Percentiles rank a stretch among this genome's conserved stretches.
Evolutionary conservation across 352 stramenopile genomes (phyloP).

Genomic region (Pythium chondricola): DNA sequence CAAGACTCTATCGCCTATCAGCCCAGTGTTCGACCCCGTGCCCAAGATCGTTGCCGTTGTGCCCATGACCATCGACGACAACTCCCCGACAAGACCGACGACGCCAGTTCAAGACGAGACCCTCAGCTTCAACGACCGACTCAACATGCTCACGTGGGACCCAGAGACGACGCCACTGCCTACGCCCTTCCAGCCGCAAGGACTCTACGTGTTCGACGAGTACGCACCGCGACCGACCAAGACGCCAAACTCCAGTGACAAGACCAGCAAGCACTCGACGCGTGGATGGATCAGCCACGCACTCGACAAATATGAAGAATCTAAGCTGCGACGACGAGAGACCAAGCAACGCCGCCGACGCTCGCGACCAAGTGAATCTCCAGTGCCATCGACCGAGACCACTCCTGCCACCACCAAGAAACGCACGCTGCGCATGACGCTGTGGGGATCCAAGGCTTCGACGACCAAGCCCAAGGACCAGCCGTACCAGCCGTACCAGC

Average conservation of each 20-base stretch:
- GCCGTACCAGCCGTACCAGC: constrained; percentile 21
- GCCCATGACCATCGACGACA: constrained; percentile 17
- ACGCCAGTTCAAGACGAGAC: not conserved
- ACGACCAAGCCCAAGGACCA: constrained; percentile 9
- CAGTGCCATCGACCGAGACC: not conserved
- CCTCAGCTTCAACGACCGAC: constrained; percentile 32
- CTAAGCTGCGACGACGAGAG: constrained; percentile 20
- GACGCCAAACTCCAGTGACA: not conserved
- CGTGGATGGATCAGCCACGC: constrained; percentile 18
- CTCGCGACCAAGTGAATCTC: not conserved
- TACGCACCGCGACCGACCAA: constrained; percentile 16
- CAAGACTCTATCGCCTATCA: not conserved
- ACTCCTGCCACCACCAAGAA: constrained; percentile 16
- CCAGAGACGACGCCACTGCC: constrained; percentile 19
- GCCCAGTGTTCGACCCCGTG: not conserved
- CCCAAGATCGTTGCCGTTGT: constrained; percentile 24
- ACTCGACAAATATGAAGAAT: constrained; percentile 18
- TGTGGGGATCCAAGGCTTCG: constrained; percentile 5
- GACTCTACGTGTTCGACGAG: constrained; percentile 26
- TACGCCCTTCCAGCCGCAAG: constrained; percentile 18
- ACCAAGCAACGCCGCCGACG: constrained; percentile 2
- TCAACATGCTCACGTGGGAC: constrained; percentile 32
- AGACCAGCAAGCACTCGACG: not conserved
- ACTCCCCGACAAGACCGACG: constrained; percentile 7
- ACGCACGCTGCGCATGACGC: constrained; percentile 15